Evolutionary conservation across 2,329 filamentous ascomycete genomes (phyloP), one percentile per base, ranked within the genome.

Genomic region (Aspergillus unguis): DNA sequence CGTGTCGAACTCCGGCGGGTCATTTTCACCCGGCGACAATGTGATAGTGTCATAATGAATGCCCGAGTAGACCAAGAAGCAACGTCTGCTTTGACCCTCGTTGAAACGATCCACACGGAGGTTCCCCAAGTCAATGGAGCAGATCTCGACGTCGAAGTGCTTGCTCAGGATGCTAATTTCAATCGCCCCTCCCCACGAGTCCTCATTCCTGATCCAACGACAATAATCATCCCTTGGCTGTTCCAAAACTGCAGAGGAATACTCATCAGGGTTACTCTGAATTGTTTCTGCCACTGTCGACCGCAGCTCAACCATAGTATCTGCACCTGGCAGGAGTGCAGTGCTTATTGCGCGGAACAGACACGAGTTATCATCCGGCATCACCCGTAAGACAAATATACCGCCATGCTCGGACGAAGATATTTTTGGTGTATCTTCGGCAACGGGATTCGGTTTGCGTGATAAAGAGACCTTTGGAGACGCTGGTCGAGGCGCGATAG

Each of bases 361-460:
- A 73, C 92, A 97, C 53, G 86, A 90, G 71, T 96, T 96, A 71
- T 97, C 92, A 66, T 96, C 92, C 4, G 92, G 90, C 92, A 97
- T 96, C 46, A 97, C 89, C 10, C 92, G 86, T 17, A 96, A 81
- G 6, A 95, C 87, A 17, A 82, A 70, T 1, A 78, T 81, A 43
- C 81, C 82, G 31, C 74, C 74, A 44, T 82, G 79, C 28, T 78
- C 74, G 5, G 82, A 78, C 0, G 85, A 75, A 0, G 78, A 73
- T 1, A 87, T 71, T 61, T 86, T 83, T 0, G 85, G 85, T 1
- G 84, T 82, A 57, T 87, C 84, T 42, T 77, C 75, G 37, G 80
- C 75, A 26, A 73, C 60, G 4, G 74, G 66, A 23, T 71, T 70
- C 29, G 69, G 56, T 52, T 76, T 80, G 40, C 75, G 69, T 35